Evolutionary conservation across 2,329 filamentous ascomycete genomes (phyloP), one percentile per base, ranked within the genome.

Genomic region (Neocatenulostroma microsporum): DNA sequence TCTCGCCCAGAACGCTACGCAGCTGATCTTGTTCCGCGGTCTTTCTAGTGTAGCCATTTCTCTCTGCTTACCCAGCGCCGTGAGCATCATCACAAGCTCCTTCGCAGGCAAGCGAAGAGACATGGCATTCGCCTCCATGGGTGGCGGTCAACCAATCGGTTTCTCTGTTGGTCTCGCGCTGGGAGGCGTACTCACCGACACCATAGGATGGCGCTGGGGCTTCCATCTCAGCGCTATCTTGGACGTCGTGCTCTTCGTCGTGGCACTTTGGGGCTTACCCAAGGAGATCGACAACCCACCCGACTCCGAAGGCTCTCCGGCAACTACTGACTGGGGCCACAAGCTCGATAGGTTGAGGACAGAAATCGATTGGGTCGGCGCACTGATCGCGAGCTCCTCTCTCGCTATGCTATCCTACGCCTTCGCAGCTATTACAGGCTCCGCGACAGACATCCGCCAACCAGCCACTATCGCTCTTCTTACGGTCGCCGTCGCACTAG

Each of bases 351-450:
- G 51, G 26, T 42, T 70, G n/a, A 50, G 45, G 19, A 57, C 48
- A 1, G 67, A 73, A 3, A 69, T 76, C 28, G 72, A 76, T 41
- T 76, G 71, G 72, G 49, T 71, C 21, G 72, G 71, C 0, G 68
- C 67, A 5, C 15, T 60, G 0, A 57, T 74, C 18, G 66, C 65
- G 3, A 68, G 63, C 42, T 54, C 62, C 2, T 67, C 61, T 18
- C 53, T 74, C 14, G 71, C 66, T 0, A 55, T 74, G 41, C 58
- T 74, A 2, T 70, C 66, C 3, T 74, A 74, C 49, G 62, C 69
- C n/a, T 58, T 75, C n/a, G 69, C 69, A 8, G 41, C 46, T 1
- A 38, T 54, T 18, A 51, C 51, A 2, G 50, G 50, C 2, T 48
- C 35, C 21, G 41, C 41, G 11, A 40, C 44, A 3, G 45, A 41